Evolutionary conservation across 768 basidiomycete genomes (phyloP).

Genomic region (Heimioporus sp.): DNA sequence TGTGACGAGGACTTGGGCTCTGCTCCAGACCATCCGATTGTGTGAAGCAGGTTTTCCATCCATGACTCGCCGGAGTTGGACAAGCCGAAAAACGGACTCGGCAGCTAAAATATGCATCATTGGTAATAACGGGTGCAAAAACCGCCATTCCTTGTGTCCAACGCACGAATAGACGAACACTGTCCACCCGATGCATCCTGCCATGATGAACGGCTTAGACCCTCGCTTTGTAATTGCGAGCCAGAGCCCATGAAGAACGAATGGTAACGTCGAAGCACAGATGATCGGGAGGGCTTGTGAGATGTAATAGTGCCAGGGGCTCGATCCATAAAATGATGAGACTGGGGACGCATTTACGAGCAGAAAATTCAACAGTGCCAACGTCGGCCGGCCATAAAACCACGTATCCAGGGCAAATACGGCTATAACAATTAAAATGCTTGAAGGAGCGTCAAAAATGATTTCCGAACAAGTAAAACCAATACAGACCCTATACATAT

Average conservation of each 20-base stretch:
- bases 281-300: constrained; percentile 84
- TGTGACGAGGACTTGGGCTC: constrained; percentile 30
- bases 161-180: constrained; percentile 69
- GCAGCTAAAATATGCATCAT: constrained; percentile 78
- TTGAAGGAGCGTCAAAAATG: constrained; percentile 9
- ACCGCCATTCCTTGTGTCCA: constrained; percentile 97
- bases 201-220: constrained; percentile 41
- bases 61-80: constrained; percentile 7
- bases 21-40: constrained; percentile 11
- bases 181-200: constrained; percentile 58
- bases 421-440: constrained; percentile 24
- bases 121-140: constrained; percentile 89
- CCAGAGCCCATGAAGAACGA: constrained; percentile 61
- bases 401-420: constrained; percentile 57
- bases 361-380: constrained; percentile 84
- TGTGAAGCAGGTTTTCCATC: neutral
- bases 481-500: constrained; percentile 44
- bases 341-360: constrained; percentile 79
- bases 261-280: constrained; percentile 70
- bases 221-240: constrained; percentile 22
- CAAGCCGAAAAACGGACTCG: constrained; percentile 59
- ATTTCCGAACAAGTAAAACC: constrained; percentile 1
- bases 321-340: constrained; percentile 90
- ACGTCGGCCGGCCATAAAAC: constrained; percentile 64
- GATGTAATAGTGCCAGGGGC: constrained; percentile 86